Conservation (phyloP, 2,329 filamentous ascomycete genomes). For the Ilyonectria destructans region DNA sequence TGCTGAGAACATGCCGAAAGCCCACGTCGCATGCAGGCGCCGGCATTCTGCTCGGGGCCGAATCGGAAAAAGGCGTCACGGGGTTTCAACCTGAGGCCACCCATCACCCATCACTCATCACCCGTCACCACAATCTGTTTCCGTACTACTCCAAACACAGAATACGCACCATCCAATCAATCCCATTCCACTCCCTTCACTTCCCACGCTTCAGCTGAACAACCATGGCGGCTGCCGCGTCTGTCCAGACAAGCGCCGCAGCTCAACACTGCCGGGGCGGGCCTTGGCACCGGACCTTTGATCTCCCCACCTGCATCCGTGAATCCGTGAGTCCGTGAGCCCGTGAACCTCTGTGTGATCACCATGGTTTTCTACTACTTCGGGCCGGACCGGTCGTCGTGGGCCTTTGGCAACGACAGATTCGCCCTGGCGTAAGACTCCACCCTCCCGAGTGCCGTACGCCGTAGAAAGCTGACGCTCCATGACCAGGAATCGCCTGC, state of each 20-base stretch:
- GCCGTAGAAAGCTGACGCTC: background rate
- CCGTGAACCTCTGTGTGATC: background rate
- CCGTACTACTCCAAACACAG: background rate
- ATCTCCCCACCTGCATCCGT: background rate
- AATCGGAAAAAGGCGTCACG: background rate
- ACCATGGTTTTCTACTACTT: constrained; percentile 39
- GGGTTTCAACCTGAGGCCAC: constrained; percentile 1
- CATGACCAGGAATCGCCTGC: constrained; percentile 24
- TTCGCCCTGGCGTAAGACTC: constrained; percentile 32
- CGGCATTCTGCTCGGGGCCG: background rate
- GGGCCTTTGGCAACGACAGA: constrained; percentile 32
- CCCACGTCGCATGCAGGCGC: background rate
- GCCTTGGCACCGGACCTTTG: background rate
- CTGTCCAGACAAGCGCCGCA: constrained; percentile 12
- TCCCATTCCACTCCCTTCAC: background rate
- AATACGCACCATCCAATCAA: background rate
- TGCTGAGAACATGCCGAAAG: background rate
- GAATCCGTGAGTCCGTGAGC: background rate
- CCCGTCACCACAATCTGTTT: background rate
- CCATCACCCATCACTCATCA: background rate
- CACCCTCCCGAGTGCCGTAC: background rate
- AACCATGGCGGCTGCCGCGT: constrained; percentile 3
- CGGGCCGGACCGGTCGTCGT: constrained; percentile 31
- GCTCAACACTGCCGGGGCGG: background rate
- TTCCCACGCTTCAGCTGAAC: constrained; percentile 3